Conservation (phyloP, 768 basidiomycete genomes). For the Lactifluus volemus region DNA sequence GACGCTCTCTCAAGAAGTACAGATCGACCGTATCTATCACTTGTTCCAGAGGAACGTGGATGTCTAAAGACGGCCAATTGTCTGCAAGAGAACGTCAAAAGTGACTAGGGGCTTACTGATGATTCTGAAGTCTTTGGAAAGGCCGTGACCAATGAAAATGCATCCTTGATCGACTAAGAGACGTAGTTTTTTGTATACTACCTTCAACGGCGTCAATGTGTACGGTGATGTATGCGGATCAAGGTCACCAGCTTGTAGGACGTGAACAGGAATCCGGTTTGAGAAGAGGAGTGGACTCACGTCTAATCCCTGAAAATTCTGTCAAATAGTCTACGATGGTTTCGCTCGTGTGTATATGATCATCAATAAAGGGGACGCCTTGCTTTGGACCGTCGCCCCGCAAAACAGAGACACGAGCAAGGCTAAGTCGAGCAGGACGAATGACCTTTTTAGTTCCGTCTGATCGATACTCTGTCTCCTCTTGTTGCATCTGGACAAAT, state of each 20-base stretch:
- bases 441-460: slow-evolving; percentile 92
- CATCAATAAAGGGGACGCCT: slow-evolving; percentile 92
- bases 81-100: background rate
- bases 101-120: slow-evolving; percentile 60
- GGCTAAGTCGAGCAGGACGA: slow-evolving; percentile 81
- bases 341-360: slow-evolving; percentile 96
- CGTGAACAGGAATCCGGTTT: slow-evolving; percentile 7
- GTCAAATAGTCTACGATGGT: slow-evolving; percentile 94
- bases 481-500: slow-evolving; percentile 97
- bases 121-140: slow-evolving; percentile 96
- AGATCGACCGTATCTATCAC: slow-evolving; percentile 97
- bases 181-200: slow-evolving; percentile 97
- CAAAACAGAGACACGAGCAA: slow-evolving; percentile 91
- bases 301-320: slow-evolving; percentile 92
- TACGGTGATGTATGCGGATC: slow-evolving; percentile 76
- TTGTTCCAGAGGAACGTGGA: slow-evolving; percentile 90
- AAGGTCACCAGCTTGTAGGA: slow-evolving; percentile 72
- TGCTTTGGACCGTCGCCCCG: slow-evolving; percentile 75
- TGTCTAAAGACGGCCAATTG: slow-evolving; percentile 44
- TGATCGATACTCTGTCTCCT: slow-evolving; percentile 91
- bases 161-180: slow-evolving; percentile 90
- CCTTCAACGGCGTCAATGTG: slow-evolving; percentile 89
- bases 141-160: slow-evolving; percentile 94
- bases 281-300: slow-evolving; percentile 36
- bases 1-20: slow-evolving; percentile 76